These are phyloP conservation scores for Alternaria longipes DNA, from an alignment of 2,329 filamentous ascomycete species.

Conservation along the genomic window DNA sequence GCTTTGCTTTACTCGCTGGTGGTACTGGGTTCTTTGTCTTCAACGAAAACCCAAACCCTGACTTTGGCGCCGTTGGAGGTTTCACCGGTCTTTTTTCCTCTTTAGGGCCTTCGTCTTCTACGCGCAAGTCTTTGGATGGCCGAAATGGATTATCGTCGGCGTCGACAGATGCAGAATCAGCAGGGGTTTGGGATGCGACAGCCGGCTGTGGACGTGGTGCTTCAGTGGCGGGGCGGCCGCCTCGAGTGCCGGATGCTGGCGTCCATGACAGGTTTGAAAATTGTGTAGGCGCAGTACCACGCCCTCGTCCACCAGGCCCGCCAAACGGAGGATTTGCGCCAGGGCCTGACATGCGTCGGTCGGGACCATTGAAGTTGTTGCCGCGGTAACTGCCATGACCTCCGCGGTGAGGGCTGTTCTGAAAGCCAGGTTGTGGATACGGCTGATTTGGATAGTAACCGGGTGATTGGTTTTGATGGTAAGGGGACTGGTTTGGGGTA, in stretches of 20 bases:
- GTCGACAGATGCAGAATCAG: slow-evolving; percentile 52
- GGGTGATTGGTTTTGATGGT: slow-evolving; percentile 54
- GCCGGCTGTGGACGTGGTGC: slow-evolving; percentile 42
- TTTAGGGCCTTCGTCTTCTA: slow-evolving; percentile 68
- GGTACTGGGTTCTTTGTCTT: slow-evolving; percentile 73
- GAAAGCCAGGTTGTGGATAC: slow-evolving; percentile 65
- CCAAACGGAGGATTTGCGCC: slow-evolving; percentile 54
- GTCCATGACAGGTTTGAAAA: slow-evolving; percentile 79
- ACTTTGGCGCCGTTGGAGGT: slow-evolving; percentile 61
- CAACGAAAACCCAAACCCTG: slow-evolving; percentile 87
- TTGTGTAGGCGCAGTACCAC: slow-evolving; percentile 59
- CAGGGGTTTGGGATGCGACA: slow-evolving; percentile 18
- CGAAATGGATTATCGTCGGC: slow-evolving; percentile 70
- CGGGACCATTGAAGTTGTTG: slow-evolving; percentile 56
- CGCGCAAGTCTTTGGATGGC: slow-evolving; percentile 70
- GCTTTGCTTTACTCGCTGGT: slow-evolving; percentile 61
- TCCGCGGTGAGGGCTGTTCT: slow-evolving; percentile 61
- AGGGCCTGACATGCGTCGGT: slow-evolving; percentile 57
- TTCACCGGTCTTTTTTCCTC: slow-evolving; percentile 62
- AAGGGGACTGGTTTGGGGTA: slow-evolving; percentile 65
- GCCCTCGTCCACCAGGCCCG: slow-evolving; percentile 60
- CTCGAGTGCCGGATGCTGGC: slow-evolving; percentile 63
- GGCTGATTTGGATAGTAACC: slow-evolving; percentile 61
- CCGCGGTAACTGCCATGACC: slow-evolving; percentile 66
- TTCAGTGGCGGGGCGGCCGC: slow-evolving; percentile 58